Base-by-base conservation (phyloP, 177 flowering plant species). In the Vitis hybrid region DNA sequence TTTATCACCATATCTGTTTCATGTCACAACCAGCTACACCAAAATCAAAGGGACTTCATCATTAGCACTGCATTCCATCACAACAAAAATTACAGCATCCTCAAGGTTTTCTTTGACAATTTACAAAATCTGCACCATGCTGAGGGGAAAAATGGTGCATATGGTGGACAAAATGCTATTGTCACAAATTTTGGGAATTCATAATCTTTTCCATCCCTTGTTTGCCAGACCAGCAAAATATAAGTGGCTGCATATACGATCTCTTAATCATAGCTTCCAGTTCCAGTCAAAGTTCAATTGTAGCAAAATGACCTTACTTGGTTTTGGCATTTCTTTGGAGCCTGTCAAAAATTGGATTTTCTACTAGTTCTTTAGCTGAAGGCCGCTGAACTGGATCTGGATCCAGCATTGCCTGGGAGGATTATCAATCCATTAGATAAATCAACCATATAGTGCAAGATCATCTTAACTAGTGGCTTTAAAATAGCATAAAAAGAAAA, bases 361-460 rank as follows among this genome's bases (percentile, higher is more conserved):
- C 81, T 4, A 92, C 72, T 44, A 93, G 63, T 18, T 92, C 88
- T 73, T 78, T 85, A 8, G 98, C 97, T 58, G 97, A 89, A 68
- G 98, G 99, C n/a, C 97, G 86, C 18, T 82, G 76, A 20, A 73
- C 71, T 31, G 96, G 99, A 77, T 92, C 89, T 2, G 90, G 94
- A 24, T 95, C 97, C 76, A 91, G 75, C 98, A 95, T 92, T n/a
- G 56, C 84, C 98, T 95, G 89, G 55, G 22, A 55, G 22, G 44
- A 60, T 62, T 11, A 73, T 17, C 44, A 61, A 69, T 59, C n/a
- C 63, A 70, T 66, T 19, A 69, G 50, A 71, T 13, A 28, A 61
- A 62, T 52, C 31, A 63, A 12, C 24, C 66, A 67, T 54, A 17
- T 55, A 14, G 15, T 55, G 20, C 11, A 55, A 55, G 58, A 14